A percentile compares a stretch with the other conserved stretches of the same genome.
Evolutionary conservation across 192 early-diverging fungal species (phyloP).

Genomic region (Lobulomyces angularis): DNA sequence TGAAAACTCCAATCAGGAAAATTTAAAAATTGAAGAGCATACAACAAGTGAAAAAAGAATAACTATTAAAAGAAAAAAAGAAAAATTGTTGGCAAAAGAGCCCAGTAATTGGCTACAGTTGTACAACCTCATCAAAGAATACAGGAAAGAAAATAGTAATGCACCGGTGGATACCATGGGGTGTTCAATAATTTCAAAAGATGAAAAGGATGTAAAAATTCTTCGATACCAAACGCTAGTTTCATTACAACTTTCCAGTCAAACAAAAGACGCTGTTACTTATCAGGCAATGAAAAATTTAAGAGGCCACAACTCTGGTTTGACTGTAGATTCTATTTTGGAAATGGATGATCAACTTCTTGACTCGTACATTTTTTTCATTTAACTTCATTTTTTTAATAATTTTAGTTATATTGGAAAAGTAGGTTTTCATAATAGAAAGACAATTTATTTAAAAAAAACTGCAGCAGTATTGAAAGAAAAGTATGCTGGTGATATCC

Average conservation of each 20-base stretch:
- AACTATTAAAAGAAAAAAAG: too few relatives aligned
- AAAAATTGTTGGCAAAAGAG: too few relatives aligned
- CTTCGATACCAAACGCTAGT: constrained; percentile 74
- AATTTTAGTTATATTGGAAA: too few relatives aligned
- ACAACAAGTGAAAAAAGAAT: too few relatives aligned
- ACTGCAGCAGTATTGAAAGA: constrained; percentile 61
- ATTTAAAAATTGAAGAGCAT: too few relatives aligned
- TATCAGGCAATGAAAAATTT: constrained; percentile 63
- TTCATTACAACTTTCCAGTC: constrained; percentile 79
- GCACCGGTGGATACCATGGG: constrained; percentile 88
- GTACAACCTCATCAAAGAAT: constrained; percentile 53
- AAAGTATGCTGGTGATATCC: constrained; percentile 68
- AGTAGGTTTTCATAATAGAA: constrained; percentile 85
- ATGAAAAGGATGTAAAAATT: constrained; percentile 22
- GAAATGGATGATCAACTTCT: constrained; percentile 45
- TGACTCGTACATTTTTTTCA: too few relatives aligned
- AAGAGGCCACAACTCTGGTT: constrained; percentile 39
- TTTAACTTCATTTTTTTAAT: too few relatives aligned
- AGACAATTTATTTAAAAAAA: constrained; percentile 69
- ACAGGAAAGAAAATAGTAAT: constrained; percentile 33
- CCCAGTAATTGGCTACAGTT: constrained; percentile 53
- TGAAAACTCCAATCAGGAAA: too few relatives aligned
- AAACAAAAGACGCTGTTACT: constrained; percentile 84
- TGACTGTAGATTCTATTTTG: constrained; percentile 55
- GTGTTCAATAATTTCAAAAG: constrained; percentile 58